Evolutionary conservation across 495 filamentous ascomycete genomes (phyloP).

Genomic region (Trichoderma gamsii): DNA sequence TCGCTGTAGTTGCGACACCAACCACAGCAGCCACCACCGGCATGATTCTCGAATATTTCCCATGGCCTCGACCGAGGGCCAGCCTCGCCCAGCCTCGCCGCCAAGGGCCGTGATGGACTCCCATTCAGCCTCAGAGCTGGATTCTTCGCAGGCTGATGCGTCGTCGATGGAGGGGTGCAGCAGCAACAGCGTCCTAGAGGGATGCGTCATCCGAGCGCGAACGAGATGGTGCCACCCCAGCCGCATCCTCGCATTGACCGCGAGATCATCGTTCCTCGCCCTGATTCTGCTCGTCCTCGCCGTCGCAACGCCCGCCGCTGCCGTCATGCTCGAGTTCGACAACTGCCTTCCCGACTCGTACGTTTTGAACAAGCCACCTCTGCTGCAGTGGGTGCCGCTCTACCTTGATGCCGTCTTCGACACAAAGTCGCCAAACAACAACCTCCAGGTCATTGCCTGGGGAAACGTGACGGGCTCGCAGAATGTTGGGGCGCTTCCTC

Average conservation of each 20-base stretch:
- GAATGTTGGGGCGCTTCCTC: slow-evolving; percentile 43
- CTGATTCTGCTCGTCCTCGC: slow-evolving; percentile 24
- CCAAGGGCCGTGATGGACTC: neutral
- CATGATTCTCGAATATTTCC: neutral
- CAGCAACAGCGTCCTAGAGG: neutral
- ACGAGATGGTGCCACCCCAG: neutral
- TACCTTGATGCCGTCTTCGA: slow-evolving; percentile 70
- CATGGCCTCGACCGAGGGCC: neutral
- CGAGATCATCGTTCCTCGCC: neutral
- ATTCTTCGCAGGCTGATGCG: neutral
- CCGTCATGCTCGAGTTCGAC: slow-evolving; percentile 65
- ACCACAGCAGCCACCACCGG: neutral
- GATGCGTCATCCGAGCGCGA: neutral
- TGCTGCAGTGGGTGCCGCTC: slow-evolving; percentile 75
- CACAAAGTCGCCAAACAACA: slow-evolving; percentile 51
- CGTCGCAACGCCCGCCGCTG: slow-evolving; percentile 33
- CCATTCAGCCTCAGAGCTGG: neutral
- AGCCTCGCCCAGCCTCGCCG: neutral
- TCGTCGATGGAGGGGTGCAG: neutral
- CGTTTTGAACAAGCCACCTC: slow-evolving; percentile 36
- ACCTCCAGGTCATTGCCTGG: slow-evolving; percentile 74
- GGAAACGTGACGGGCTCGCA: slow-evolving; percentile 76
- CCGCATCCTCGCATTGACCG: neutral
- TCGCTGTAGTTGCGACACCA: neutral
- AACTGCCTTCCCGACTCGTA: slow-evolving; percentile 72